phyloP scores from a whole-genome alignment of 2,329 filamentous ascomycete species.

The Aureobasidium sp. region DNA sequence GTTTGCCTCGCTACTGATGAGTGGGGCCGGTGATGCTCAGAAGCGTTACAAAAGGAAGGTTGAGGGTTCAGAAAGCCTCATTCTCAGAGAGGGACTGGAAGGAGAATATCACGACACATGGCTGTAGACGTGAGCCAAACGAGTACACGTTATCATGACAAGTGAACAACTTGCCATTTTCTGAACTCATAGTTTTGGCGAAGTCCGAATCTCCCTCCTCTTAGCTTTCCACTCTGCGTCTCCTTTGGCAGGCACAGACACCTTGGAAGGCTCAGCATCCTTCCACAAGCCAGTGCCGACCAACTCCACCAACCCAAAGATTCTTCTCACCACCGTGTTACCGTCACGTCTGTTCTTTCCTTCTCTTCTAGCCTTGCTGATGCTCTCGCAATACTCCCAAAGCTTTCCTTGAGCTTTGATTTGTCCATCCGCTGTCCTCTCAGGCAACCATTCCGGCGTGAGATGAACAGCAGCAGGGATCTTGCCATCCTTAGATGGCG shows the following conservation, averaged over 20 bases:
- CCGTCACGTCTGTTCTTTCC: slow-evolving; percentile 96
- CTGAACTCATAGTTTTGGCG: background rate
- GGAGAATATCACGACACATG: background rate
- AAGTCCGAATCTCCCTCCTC: slow-evolving; percentile 3
- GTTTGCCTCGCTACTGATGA: background rate
- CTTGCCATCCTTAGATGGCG: slow-evolving; percentile 57
- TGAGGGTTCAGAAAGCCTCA: background rate
- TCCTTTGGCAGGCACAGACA: background rate
- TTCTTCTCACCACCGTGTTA: slow-evolving; percentile 73
- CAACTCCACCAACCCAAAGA: slow-evolving; percentile 65
- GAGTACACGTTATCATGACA: background rate
- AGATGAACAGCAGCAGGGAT: slow-evolving; percentile 56
- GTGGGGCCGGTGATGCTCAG: no score
- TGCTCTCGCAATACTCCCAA: slow-evolving; percentile 87
- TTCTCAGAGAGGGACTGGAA: no score
- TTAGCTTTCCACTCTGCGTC: slow-evolving; percentile 1
- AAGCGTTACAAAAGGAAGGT: background rate
- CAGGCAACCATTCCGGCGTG: slow-evolving; percentile 46
- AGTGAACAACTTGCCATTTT: background rate
- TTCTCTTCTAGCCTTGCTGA: slow-evolving; percentile 72
- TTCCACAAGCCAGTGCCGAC: slow-evolving; percentile 61
- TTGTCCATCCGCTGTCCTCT: slow-evolving; percentile 53
- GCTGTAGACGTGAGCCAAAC: background rate
- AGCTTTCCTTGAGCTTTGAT: slow-evolving; percentile 65
- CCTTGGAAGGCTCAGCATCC: background rate